Evolutionary conservation across 2,329 filamentous ascomycete genomes (phyloP).

Genomic region (Parastagonospora avenae): DNA sequence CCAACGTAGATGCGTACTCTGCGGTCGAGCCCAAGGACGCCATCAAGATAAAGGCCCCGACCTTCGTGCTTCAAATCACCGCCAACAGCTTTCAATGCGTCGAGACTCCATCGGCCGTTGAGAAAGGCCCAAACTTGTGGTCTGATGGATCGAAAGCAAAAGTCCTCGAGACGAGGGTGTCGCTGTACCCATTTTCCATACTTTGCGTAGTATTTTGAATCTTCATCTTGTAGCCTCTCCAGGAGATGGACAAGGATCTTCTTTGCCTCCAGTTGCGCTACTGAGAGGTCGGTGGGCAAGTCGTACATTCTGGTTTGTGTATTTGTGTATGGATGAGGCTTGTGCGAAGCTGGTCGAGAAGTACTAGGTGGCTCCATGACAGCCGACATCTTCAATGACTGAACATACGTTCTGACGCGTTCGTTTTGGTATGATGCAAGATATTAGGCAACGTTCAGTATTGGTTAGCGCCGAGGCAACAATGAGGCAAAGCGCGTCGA

Average conservation of each 20-base stretch:
- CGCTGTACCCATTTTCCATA: conserved; percentile 27
- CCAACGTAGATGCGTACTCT: conserved; percentile 37
- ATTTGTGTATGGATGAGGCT: conserved; percentile 1
- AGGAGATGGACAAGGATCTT: conserved; percentile 28
- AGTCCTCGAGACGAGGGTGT: conserved; percentile 24
- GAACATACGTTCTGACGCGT: not conserved
- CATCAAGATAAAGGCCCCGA: conserved; percentile 34
- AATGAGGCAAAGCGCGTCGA: not conserved
- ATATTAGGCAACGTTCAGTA: conserved; percentile 5
- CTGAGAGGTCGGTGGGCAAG: conserved; percentile 4
- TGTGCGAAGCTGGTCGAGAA: conserved; percentile 1
- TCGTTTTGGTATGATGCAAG: not conserved
- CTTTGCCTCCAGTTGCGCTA: conserved; percentile 31
- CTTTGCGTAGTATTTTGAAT: conserved; percentile 17
- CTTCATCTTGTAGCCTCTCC: conserved; percentile 13
- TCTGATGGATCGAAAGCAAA: conserved; percentile 24
- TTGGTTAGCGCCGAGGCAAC: conserved; percentile 7
- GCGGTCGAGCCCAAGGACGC: conserved; percentile 30
- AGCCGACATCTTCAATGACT: not conserved
- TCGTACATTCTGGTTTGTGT: conserved; percentile 16
- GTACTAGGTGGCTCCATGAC: not conserved
- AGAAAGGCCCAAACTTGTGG: conserved; percentile 31
- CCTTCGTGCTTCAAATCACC: conserved; percentile 30
- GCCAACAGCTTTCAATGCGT: conserved; percentile 27
- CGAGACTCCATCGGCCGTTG: conserved; percentile 22